These are phyloP conservation scores for Saccharomycopsis fermentans DNA, from an alignment of 805 yeast genomes.

Conservation along the genomic window DNA sequence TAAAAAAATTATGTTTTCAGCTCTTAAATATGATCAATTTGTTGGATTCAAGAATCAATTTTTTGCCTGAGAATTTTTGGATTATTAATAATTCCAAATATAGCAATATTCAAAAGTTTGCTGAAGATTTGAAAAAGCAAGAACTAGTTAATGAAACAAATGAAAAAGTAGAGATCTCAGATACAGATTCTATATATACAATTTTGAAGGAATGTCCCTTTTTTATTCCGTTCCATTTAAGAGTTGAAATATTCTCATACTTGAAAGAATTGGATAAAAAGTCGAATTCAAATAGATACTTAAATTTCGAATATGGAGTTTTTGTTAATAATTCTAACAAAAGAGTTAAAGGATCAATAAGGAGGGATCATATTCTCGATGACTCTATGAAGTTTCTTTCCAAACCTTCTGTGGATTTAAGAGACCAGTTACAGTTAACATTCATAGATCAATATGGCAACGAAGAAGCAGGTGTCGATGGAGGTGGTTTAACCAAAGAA, in stretches of 20 bases:
- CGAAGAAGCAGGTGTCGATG: constrained; percentile 86
- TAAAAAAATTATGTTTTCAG: constrained; percentile 34
- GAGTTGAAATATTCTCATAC: constrained; percentile 65
- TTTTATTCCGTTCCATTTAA: constrained; percentile 60
- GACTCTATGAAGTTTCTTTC: constrained; percentile 63
- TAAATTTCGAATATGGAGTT: constrained; percentile 9
- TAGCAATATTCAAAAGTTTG: constrained; percentile 25
- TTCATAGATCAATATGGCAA: constrained; percentile 64
- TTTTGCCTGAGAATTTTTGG: constrained; percentile 51
- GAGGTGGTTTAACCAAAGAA: constrained; percentile 94
- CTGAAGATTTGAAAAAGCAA: constrained; percentile 19
- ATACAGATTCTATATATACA: constrained; percentile 22
- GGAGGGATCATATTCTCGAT: constrained; percentile 60
- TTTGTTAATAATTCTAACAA: constrained; percentile 19
- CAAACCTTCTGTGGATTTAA: constrained; percentile 44
- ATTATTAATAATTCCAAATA: constrained; percentile 24
- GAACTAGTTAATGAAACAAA: constrained; percentile 20
- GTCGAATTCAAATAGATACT: constrained; percentile 19
- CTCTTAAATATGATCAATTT: constrained; percentile 55
- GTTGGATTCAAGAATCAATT: constrained; percentile 51
- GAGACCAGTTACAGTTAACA: constrained; percentile 47
- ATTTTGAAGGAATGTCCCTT: constrained; percentile 63
- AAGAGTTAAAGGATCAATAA: constrained; percentile 37
- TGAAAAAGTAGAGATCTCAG: constrained; percentile 10
- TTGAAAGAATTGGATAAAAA: constrained; percentile 47